Evolutionary conservation across 306 rosid genomes (phyloP).

Genomic region (Rosa rugosa): DNA sequence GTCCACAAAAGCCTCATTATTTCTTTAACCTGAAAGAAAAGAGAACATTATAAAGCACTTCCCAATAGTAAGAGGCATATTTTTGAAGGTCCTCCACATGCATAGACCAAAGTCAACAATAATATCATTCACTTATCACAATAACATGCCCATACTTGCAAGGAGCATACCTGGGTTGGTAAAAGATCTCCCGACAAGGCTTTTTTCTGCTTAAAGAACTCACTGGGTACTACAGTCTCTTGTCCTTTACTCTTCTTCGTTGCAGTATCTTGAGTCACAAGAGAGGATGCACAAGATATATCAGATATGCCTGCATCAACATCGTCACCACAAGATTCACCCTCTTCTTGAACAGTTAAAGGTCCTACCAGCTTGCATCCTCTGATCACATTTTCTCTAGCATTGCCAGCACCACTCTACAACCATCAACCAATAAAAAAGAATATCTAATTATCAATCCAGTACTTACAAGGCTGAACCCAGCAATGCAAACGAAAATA

Average conservation of each 20-base stretch:
- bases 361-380: slow-evolving; percentile 27
- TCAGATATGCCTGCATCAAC: slow-evolving; percentile 30
- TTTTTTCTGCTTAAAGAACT: slow-evolving; percentile 35
- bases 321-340: slow-evolving; percentile 31
- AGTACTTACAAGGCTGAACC: slow-evolving; percentile 19
- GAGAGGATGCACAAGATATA: slow-evolving; percentile 22
- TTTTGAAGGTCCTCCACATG: not conserved
- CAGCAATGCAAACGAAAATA: not conserved
- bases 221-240: slow-evolving; percentile 23
- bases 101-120: not conserved
- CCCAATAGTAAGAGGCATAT: not conserved
- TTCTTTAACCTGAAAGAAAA: slow-evolving; percentile 52
- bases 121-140: not conserved
- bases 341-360: slow-evolving; percentile 25
- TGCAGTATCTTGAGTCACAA: slow-evolving; percentile 24
- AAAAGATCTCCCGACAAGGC: slow-evolving; percentile 51
- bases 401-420: slow-evolving; percentile 37
- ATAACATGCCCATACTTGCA: slow-evolving; percentile 7
- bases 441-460: slow-evolving; percentile 25
- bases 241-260: slow-evolving; percentile 29
- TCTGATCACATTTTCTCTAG: slow-evolving; percentile 55
- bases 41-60: not conserved
- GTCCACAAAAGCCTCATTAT: slow-evolving; percentile 62
- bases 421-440: slow-evolving; percentile 33
- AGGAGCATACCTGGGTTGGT: slow-evolving; percentile 67